Percentiles rank a stretch among this genome's conserved stretches.
phyloP scores from a whole-genome alignment of 2,329 filamentous ascomycete genomes.

The Exophiala phaeomuriformis region DNA sequence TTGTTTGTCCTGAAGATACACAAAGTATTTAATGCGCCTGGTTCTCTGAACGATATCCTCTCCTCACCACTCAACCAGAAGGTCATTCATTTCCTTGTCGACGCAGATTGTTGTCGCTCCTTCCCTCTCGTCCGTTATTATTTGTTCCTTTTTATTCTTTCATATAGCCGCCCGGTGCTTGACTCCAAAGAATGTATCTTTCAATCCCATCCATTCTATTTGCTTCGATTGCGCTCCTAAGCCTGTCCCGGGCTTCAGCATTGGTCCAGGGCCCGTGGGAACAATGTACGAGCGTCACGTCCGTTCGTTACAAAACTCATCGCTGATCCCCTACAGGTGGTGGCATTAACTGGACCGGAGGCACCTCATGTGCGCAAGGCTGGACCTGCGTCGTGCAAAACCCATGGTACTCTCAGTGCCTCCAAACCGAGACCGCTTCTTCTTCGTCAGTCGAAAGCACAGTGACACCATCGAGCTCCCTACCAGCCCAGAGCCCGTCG shows the following conservation, averaged over 20 bases:
- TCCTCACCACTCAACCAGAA: slow-evolving; percentile 3
- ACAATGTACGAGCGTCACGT: slow-evolving; percentile 13
- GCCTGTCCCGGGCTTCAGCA: slow-evolving; percentile 6
- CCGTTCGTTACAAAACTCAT: background rate
- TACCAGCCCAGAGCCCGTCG: background rate
- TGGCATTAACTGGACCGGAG: slow-evolving; percentile 32
- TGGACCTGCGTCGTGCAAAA: slow-evolving; percentile 32
- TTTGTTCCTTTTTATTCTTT: background rate
- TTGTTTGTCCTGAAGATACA: background rate
- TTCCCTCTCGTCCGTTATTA: slow-evolving; percentile 9
- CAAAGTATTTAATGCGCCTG: background rate
- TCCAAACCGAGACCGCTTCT: slow-evolving; percentile 14
- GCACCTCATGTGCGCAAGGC: slow-evolving; percentile 31
- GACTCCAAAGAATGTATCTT: slow-evolving; percentile 10
- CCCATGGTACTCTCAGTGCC: slow-evolving; percentile 36
- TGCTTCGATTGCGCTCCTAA: slow-evolving; percentile 4
- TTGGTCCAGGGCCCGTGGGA: slow-evolving; percentile 14
- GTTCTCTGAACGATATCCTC: background rate
- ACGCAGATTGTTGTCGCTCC: slow-evolving; percentile 12
- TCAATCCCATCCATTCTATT: slow-evolving; percentile 8
- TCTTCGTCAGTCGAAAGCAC: background rate
- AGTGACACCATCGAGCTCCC: background rate
- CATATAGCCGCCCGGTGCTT: background rate
- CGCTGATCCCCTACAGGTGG: slow-evolving; percentile 25
- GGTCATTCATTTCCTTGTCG: slow-evolving; percentile 19